phyloP scores from a whole-genome alignment of 768 basidiomycete genomes.

The Leucocoprinus birnbaumii region DNA sequence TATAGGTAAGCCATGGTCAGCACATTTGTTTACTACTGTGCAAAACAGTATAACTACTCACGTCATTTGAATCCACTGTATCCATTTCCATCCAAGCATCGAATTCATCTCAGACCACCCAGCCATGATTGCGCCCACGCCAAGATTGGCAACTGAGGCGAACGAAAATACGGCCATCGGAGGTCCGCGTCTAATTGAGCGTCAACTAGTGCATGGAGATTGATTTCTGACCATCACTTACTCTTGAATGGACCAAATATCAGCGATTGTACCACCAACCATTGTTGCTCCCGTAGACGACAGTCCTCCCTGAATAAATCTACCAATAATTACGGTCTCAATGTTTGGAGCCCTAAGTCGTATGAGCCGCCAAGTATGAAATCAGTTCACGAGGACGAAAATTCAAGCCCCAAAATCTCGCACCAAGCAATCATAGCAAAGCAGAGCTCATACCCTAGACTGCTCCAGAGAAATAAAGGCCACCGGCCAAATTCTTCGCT shows the following conservation, averaged over 20 bases:
- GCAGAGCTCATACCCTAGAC: slow-evolving; percentile 44
- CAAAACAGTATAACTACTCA: slow-evolving; percentile 12
- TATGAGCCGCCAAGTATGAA: slow-evolving; percentile 4
- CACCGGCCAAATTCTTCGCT: slow-evolving; percentile 69
- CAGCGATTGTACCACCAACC: slow-evolving; percentile 72
- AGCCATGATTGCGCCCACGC: slow-evolving; percentile 23
- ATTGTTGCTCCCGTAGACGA: slow-evolving; percentile 71
- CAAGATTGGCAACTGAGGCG: slow-evolving; percentile 31
- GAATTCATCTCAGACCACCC: slow-evolving; percentile 28
- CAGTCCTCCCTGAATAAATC: slow-evolving; percentile 65
- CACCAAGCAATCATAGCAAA: slow-evolving; percentile 47
- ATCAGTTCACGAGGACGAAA: slow-evolving; percentile 12
- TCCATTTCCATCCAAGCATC: slow-evolving; percentile 27
- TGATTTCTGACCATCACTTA: slow-evolving; percentile 23
- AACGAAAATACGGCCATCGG: slow-evolving; percentile 78
- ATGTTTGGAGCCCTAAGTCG: slow-evolving; percentile 40
- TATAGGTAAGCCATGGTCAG: too few species aligned
- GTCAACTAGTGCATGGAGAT: too few species aligned
- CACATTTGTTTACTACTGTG: too few species aligned
- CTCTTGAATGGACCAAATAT: slow-evolving; percentile 68
- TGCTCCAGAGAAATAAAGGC: slow-evolving; percentile 53
- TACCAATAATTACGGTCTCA: slow-evolving; percentile 58
- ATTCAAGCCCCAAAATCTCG: too few species aligned
- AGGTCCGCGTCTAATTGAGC: slow-evolving; percentile 54
- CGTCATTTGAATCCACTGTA: slow-evolving; percentile 29